These are phyloP conservation scores for Schizopora paradoxa DNA, from an alignment of 1,284 basidiomycete genomes.

Conservation along the genomic window DNA sequence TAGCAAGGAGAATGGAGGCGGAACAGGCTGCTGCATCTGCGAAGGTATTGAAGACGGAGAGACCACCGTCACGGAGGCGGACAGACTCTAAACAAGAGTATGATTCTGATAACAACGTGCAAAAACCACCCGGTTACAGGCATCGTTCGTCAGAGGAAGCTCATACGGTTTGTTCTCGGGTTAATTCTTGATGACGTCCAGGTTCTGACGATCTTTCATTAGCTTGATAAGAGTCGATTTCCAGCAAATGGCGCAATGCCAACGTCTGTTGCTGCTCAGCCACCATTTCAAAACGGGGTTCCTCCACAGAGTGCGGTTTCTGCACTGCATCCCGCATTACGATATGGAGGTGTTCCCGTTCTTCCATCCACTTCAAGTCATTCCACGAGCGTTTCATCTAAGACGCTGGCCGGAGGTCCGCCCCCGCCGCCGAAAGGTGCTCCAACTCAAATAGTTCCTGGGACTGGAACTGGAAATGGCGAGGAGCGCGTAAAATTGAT, in stretches of 20 bases:
- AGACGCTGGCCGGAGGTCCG: background rate
- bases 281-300: background rate
- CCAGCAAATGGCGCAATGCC: background rate
- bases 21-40: constrained; percentile 6
- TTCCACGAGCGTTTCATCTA: constrained; percentile 8
- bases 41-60: background rate
- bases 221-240: background rate
- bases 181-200: background rate
- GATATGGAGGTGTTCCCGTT: constrained; percentile 11
- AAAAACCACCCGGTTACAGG: background rate
- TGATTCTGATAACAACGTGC: background rate
- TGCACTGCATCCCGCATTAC: constrained; percentile 1
- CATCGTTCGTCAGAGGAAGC: background rate
- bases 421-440: constrained; percentile 1
- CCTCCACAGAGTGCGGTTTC: background rate
- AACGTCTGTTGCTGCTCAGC: background rate
- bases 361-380: constrained; percentile 16
- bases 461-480: background rate
- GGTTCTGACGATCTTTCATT: background rate
- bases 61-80: constrained; percentile 1
- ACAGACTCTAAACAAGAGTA: constrained; percentile 1
- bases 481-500: background rate
- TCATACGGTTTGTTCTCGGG: background rate
- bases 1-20: constrained; percentile 6
- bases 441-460: background rate